phyloP scores from a whole-genome alignment of 106 monocot species.

The Gastrodia elata region DNA sequence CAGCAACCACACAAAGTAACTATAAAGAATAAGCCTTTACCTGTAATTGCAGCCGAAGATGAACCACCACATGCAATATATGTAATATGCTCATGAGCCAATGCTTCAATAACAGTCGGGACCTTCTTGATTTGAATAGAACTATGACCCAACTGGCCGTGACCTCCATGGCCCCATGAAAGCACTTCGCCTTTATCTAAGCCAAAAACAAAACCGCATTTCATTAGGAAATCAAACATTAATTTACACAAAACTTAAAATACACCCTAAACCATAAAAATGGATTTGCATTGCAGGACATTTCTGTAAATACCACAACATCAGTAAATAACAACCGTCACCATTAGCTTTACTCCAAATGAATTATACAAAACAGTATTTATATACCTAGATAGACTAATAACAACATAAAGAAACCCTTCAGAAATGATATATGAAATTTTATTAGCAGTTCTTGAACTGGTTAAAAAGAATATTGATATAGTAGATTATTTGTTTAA shows the following conservation, averaged over 20 bases:
- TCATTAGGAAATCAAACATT: neutral
- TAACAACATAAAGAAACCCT: neutral
- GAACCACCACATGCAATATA: constrained; percentile 92
- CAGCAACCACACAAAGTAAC: neutral
- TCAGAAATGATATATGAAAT: neutral
- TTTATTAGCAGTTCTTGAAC: neutral
- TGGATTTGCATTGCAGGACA: neutral
- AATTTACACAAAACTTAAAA: neutral
- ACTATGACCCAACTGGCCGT: constrained; percentile 87
- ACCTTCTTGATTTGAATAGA: constrained; percentile 56
- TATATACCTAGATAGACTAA: neutral
- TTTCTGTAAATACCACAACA: neutral
- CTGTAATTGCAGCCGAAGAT: constrained; percentile 88
- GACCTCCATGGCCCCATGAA: constrained; percentile 98
- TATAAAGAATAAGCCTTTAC: constrained; percentile 23
- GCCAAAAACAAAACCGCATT: neutral
- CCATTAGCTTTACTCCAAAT: neutral
- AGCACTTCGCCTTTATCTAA: constrained; percentile 76
- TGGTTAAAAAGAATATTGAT: neutral
- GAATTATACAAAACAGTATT: neutral
- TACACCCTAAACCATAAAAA: neutral
- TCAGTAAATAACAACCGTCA: neutral
- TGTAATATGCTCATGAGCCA: constrained; percentile 40
- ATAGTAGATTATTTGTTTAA: neutral
- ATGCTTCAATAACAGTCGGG: constrained; percentile 50